phyloP scores from a whole-genome alignment of 202 grass and related monocot species.

The Carex arenaria region DNA sequence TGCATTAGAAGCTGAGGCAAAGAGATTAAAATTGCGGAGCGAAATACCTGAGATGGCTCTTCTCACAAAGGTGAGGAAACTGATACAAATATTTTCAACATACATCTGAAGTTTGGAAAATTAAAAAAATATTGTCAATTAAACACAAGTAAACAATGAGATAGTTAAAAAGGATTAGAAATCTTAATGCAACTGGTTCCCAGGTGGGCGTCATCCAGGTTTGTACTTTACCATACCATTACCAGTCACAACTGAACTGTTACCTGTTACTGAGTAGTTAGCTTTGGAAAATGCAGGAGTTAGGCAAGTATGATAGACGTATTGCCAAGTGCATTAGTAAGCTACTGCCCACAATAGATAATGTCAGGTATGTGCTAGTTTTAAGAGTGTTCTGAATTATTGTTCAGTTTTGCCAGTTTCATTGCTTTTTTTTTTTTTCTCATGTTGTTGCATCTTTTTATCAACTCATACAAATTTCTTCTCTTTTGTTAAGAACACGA shows the following conservation, averaged over 20 bases:
- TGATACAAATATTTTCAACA: neutral
- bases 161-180: neutral
- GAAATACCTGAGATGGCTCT: conserved; percentile 53
- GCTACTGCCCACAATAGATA: conserved; percentile 65
- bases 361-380: conserved; percentile 50
- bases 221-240: neutral
- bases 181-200: neutral
- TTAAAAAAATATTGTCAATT: neutral
- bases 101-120: neutral
- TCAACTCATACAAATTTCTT: conserved; percentile 18
- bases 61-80: conserved; percentile 54
- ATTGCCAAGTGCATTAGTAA: conserved; percentile 70
- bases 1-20: conserved; percentile 64
- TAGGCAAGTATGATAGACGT: conserved; percentile 55
- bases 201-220: neutral
- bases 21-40: conserved; percentile 47
- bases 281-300: conserved; percentile 50
- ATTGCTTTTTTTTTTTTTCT: conserved; percentile 24
- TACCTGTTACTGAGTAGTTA: neutral
- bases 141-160: neutral
- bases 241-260: neutral
- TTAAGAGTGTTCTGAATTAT: neutral
- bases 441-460: neutral
- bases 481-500: conserved; percentile 50
- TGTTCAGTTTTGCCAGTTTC: conserved; percentile 7